Evolutionary conservation across 495 filamentous ascomycete species (phyloP), one percentile per base, ranked within the genome.

Genomic region (Tuber calosporum): DNA sequence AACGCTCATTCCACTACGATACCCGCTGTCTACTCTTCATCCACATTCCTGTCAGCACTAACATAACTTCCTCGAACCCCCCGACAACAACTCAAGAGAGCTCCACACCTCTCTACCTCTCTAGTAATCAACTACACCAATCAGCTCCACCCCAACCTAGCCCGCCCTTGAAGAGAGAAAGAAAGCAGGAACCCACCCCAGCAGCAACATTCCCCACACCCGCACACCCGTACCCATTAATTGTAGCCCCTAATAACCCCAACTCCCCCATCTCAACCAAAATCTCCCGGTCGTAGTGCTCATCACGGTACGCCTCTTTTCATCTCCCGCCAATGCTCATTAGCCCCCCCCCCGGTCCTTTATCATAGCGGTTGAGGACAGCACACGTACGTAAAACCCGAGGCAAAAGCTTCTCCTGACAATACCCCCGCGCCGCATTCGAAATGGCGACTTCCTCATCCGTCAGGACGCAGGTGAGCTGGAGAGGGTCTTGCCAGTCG

Each of bases 191-290:
- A 66, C 76, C 71, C 72, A 82, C 80, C 22, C 95, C 96, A 3
- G 91, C 91, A 1, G 96, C 93, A 42, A 99, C 93, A 70, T 89
- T 93, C 78, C 92, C 94, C 7, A 91, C 92, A 67, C 96, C 95
- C n/a, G 96, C 94, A 81, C 95, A 99, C 8, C 87, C 95, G 76
- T 97, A 97, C 53, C 95, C 95, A 68, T 96, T 82, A 74, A 99
- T 95, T 42, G 90, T 96, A 67, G 95, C 91, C 41, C 95, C 95
- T 17, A 99, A 85, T 0, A 99, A 87, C 43, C 95, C 95, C 22
- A 99, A 84, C 79, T 96, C 93, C 73, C 95, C 95, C 95, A 99
- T 99, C 84, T 99, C 95, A 80, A 88, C 87, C 36, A 98, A 87
- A 68, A 99, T 97, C 73, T 89, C 87, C 71, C 87, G 87, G 83